Base-by-base conservation (phyloP, 352 stramenopile genomes). In the Phytophthora pinifolia region DNA sequence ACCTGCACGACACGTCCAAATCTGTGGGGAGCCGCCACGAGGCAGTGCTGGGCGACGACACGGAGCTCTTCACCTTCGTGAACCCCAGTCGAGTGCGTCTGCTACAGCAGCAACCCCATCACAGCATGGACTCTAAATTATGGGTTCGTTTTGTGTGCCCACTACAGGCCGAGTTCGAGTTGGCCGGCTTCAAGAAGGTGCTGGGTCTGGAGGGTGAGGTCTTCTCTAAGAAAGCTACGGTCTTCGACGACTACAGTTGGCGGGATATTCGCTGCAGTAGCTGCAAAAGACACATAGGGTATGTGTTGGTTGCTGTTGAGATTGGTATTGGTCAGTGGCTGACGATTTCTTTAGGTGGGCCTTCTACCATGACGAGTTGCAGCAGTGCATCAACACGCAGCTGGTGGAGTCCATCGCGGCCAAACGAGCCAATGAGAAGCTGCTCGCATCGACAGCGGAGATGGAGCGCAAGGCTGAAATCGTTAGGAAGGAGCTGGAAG, bases 211-310 rank as follows among this genome's bases (percentile, higher is more conserved):
- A 88, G 33, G 60, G 71, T 13, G 81, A 92, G 8, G 52, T 55
- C 8, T 90, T 83, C 57, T 86, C 83, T 20, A 89, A 79, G 51
- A 82, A 82, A 25, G 74, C 83, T 43, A 88, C 82, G 48, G 77
- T 93, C 47, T 94, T 94, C 54, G 76, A 90, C 17, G 64, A 79
- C 44, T 94, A 92, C 74, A 92, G 80, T 57, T 94, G 75, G 76
- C 77, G 77, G 12, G 80, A 89, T 39, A 65, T 92, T 62, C 78
- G 70, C 51, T 94, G 85, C 53, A 62, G 54, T 51, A 71, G 73
- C 46, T 94, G 85, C 70, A 89, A 90, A 43, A 69, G 78, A 46
- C 81, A 92, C 34, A 61, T 94, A 27, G 82, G 84, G 80, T 94
- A 44, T 3, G 59, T 58, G 8, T 37, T 50, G 37, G 15, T 17